Evolutionary conservation across 345 rosid genomes (phyloP).

Genomic region (Lenwebbia sp.): DNA sequence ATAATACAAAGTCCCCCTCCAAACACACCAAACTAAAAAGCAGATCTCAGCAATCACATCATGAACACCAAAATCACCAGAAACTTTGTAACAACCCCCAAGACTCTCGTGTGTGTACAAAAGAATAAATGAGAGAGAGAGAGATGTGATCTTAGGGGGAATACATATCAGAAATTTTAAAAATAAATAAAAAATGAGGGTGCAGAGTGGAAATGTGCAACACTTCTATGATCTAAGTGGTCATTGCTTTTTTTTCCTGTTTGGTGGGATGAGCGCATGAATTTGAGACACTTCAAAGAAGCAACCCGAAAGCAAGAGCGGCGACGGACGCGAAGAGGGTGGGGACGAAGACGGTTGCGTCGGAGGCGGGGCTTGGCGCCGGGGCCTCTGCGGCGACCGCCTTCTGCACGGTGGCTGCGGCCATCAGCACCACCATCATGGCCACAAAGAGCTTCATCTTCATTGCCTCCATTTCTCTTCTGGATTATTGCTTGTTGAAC

Average conservation of each 20-base stretch:
- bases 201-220: neutral
- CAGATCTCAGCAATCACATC: neutral
- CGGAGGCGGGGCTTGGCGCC: constrained; percentile 13
- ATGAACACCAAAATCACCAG: neutral
- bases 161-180: neutral
- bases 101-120: neutral
- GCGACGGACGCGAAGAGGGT: neutral
- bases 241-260: neutral
- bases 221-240: neutral
- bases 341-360: constrained; percentile 1
- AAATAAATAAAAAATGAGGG: neutral
- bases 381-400: constrained; percentile 13
- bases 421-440: constrained; percentile 3
- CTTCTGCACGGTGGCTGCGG: constrained; percentile 1
- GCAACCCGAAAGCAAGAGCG: constrained; percentile 7
- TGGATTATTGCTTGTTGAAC: neutral
- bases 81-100: neutral
- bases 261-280: neutral
- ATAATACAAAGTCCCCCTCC: neutral
- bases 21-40: neutral
- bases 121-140: neutral
- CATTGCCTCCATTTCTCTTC: constrained; percentile 6
- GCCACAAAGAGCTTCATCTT: constrained; percentile 7
- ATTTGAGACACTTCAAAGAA: neutral
- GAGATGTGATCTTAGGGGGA: neutral